Evolutionary conservation across 1,284 basidiomycete genomes (phyloP).

Genomic region (Sphaerobolus stellatus): DNA sequence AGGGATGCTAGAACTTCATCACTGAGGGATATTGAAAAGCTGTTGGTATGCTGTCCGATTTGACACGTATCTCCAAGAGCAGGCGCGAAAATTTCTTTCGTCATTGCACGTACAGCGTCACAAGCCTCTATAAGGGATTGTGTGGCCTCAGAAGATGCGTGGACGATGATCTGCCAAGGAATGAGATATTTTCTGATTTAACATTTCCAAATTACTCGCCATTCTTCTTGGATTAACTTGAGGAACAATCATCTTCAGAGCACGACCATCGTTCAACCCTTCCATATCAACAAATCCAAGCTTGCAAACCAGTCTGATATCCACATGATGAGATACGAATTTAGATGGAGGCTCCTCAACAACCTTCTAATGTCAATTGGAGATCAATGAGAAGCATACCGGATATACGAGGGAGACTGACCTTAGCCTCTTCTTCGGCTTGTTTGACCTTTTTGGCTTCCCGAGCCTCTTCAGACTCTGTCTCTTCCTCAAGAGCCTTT

Average conservation of each 20-base stretch:
- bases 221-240: constrained; percentile 96
- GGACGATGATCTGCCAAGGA: constrained; percentile 77
- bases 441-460: constrained; percentile 68
- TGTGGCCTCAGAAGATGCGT: constrained; percentile 68
- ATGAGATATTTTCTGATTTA: constrained; percentile 8
- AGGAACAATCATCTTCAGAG: constrained; percentile 94
- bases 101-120: constrained; percentile 79
- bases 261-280: constrained; percentile 93
- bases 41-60: constrained; percentile 95
- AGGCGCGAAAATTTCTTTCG: constrained; percentile 87
- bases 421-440: constrained; percentile 82
- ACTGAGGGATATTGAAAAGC: constrained; percentile 91
- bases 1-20: constrained; percentile 81
- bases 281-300: constrained; percentile 94
- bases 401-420: constrained; percentile 29
- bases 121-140: constrained; percentile 77
- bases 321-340: constrained; percentile 73
- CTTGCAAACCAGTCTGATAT: constrained; percentile 80
- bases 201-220: constrained; percentile 43
- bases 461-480: constrained; percentile 77
- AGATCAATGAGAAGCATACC: background rate
- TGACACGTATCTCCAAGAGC: constrained; percentile 70
- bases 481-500: constrained; percentile 84
- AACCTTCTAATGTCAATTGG: constrained; percentile 48
- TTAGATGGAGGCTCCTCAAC: constrained; percentile 88